Percentiles rank a stretch among this genome's conserved stretches.
Evolutionary conservation across 1,284 basidiomycete genomes (phyloP).

Genomic region (Puccinia sorghi): DNA sequence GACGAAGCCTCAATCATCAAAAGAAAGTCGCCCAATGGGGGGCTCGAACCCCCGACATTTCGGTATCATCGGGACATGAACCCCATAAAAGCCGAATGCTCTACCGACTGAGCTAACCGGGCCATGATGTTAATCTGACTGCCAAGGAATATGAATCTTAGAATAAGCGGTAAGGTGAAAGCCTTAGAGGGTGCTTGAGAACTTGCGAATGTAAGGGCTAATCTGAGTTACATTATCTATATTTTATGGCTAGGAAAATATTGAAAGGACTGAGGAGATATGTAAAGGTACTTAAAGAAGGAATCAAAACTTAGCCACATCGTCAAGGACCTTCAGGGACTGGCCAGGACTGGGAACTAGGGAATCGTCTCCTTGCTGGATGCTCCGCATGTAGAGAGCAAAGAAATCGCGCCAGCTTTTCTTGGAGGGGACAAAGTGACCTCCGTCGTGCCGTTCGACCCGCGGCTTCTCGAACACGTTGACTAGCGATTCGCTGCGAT

Average conservation of each 20-base stretch:
- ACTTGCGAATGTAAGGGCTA: no score
- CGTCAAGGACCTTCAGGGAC: background rate
- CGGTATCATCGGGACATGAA: no score
- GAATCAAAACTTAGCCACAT: constrained; percentile 14
- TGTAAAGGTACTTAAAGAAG: background rate
- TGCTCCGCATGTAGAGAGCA: constrained; percentile 17
- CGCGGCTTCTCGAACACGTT: constrained; percentile 14
- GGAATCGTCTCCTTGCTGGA: constrained; percentile 21
- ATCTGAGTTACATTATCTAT: background rate
- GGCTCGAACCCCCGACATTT: no score
- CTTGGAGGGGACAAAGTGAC: constrained; percentile 44
- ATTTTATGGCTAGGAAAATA: background rate
- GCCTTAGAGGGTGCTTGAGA: no score
- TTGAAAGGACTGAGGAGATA: background rate
- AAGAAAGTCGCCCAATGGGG: no score
- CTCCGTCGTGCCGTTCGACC: constrained; percentile 39
- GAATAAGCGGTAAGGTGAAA: background rate
- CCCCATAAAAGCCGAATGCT: constrained; percentile 7
- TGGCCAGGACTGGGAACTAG: constrained; percentile 30
- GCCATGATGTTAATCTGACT: background rate
- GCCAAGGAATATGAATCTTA: background rate
- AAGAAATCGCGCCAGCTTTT: constrained; percentile 48
- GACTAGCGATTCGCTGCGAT: constrained; percentile 32
- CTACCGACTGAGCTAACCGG: constrained; percentile 25
- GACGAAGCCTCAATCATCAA: no score